A percentile compares a stretch with the other conserved stretches of the same genome.
Evolutionary conservation across 2,329 filamentous ascomycete species (phyloP).

Genomic region (Trichoderma pleuroti): DNA sequence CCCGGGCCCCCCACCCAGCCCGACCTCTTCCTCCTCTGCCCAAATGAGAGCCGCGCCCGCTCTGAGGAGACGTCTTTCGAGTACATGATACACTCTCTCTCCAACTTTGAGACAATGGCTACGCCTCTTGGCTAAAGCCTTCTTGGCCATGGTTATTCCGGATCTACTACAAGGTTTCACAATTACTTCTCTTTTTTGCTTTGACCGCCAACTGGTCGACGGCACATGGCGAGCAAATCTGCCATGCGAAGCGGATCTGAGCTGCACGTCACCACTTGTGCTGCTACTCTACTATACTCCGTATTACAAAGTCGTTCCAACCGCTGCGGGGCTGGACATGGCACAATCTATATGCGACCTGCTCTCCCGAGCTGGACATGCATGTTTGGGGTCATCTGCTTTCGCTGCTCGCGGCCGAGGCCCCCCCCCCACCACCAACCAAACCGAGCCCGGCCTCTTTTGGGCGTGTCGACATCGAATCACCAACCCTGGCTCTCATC

Average conservation of each 20-base stretch:
- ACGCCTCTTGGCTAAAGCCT: neutral
- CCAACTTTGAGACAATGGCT: conserved; percentile 26
- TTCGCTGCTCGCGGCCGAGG: conserved; percentile 1
- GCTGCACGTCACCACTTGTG: conserved; percentile 18
- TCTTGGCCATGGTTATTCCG: conserved; percentile 5
- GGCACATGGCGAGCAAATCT: conserved; percentile 3
- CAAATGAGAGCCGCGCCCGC: conserved; percentile 46
- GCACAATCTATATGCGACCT: conserved; percentile 5
- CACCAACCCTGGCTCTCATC: conserved; percentile 20
- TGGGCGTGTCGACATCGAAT: conserved; percentile 17
- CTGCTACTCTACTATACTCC: neutral
- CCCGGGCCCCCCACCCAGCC: conserved; percentile 62
- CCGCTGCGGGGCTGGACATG: conserved; percentile 20
- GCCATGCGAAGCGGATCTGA: conserved; percentile 16
- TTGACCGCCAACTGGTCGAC: neutral
- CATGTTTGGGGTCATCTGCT: conserved; percentile 22
- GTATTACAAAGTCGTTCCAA: neutral
- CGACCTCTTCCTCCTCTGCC: conserved; percentile 63
- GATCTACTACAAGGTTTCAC: conserved; percentile 4
- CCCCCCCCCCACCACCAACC: conserved; percentile 10
- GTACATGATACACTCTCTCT: neutral
- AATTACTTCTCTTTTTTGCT: neutral
- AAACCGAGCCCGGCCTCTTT: conserved; percentile 5
- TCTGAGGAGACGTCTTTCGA: neutral
- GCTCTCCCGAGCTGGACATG: conserved; percentile 16